Evolutionary conservation across 352 stramenopile species (phyloP), one percentile per base, ranked within the genome.

Genomic region (Globisporangium nodosum): DNA sequence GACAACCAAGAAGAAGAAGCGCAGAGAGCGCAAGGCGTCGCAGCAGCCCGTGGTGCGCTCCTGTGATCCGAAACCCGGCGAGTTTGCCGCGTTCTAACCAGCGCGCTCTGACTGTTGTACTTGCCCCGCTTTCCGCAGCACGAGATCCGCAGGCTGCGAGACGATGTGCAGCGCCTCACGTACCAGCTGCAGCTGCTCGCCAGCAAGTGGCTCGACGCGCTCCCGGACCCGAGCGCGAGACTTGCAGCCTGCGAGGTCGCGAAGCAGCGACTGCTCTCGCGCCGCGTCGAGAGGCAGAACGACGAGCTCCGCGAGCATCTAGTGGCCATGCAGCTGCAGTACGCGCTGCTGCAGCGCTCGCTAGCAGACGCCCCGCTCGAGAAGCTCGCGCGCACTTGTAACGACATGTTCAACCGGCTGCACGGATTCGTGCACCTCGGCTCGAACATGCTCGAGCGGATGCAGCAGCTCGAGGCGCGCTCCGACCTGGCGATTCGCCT

Each of bases 251-350:
- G 77, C 48, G 69, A 78, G 27, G 74, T 75, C 1, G 77, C 77
- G 20, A 74, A 75, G 60, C 60, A 83, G 50, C 82, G 82, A 54
- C 56, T 65, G 21, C 56, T 79, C 35, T 81, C 73, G 21, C 62
- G 68, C 18, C 73, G 68, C 8, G 71, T 82, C 11, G 74, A 87
- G 59, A 64, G 68, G 51, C 66, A 79, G 24, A 87, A 87, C 46
- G 49, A 56, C 15, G 60, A 69, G 33, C 63, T 87, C 20, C 81
- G 81, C 55, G 61, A 80, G 52, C 68, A 81, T 49, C 54, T 82
- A 30, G 60, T 82, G 3, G 66, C 77, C 46, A 75, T 85, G 46
- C 77, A 87, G 39, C 62, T 87, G 30, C 81, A 78, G 61, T 84
- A 78, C 45, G 76, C 77, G 24, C 63, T 71, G 18, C 40, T 85